Evolutionary conservation across 768 basidiomycete genomes (phyloP).

Genomic region (Jaapia argillacea): DNA sequence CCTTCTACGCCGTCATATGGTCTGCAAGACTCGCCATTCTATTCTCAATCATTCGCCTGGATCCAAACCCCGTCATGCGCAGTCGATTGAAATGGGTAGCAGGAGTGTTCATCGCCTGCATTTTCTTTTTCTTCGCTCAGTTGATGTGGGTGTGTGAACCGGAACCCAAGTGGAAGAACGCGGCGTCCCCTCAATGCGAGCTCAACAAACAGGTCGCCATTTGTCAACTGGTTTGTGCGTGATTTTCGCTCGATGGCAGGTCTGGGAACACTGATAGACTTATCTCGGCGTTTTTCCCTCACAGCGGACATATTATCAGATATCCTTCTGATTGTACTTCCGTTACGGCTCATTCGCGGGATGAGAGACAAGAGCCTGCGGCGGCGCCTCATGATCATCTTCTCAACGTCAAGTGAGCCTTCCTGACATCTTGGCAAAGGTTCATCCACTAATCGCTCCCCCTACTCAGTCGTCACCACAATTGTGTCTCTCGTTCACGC

Average conservation of each 20-base stretch:
- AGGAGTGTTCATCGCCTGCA: slow-evolving; percentile 17
- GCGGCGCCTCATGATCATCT: slow-evolving; percentile 40
- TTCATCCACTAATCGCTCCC: not conserved
- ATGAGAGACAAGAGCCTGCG: slow-evolving; percentile 27
- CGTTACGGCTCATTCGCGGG: slow-evolving; percentile 32
- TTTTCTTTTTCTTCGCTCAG: slow-evolving; percentile 32
- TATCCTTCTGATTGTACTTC: slow-evolving; percentile 32
- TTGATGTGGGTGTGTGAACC: slow-evolving; percentile 34
- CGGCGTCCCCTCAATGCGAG: slow-evolving; percentile 27
- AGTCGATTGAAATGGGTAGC: slow-evolving; percentile 9
- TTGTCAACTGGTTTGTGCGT: slow-evolving; percentile 43
- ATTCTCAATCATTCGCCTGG: slow-evolving; percentile 44
- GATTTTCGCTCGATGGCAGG: too few species aligned
- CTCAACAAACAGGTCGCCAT: slow-evolving; percentile 37
- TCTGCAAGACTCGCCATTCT: slow-evolving; percentile 38
- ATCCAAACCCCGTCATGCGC: slow-evolving; percentile 21
- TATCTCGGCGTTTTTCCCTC: too few species aligned
- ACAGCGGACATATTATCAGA: slow-evolving; percentile 42
- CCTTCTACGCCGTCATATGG: slow-evolving; percentile 18
- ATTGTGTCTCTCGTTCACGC: slow-evolving; percentile 21
- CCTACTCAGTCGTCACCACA: slow-evolving; percentile 13
- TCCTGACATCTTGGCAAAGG: not conserved
- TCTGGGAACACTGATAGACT: too few species aligned
- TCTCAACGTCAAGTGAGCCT: slow-evolving; percentile 29
- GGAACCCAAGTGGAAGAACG: slow-evolving; percentile 27